Conservation (phyloP, 192 early-diverging fungal genomes). For the Rhizophagus clarus region DNA sequence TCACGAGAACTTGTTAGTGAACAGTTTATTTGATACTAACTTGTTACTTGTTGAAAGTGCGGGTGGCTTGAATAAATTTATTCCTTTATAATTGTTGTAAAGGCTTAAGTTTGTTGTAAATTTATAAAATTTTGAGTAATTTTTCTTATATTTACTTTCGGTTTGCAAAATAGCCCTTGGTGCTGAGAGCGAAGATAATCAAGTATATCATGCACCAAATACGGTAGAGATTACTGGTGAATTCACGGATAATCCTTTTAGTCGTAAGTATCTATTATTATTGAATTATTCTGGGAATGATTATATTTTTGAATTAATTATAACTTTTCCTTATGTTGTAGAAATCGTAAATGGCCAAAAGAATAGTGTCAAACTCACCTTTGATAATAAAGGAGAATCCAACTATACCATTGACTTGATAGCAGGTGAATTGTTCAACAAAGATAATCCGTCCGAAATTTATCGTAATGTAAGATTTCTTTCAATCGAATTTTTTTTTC, state of each 20-base stretch:
- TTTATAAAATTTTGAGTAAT: not conserved
- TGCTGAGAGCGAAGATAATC: not conserved
- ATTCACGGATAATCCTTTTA: slow-evolving; percentile 46
- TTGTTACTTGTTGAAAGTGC: not conserved
- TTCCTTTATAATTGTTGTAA: not conserved
- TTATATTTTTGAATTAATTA: not conserved
- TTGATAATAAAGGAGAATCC: slow-evolving; percentile 44
- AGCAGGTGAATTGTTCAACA: slow-evolving; percentile 36
- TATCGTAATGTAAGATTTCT: slow-evolving; percentile 44
- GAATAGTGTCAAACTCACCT: slow-evolving; percentile 40
- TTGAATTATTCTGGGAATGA: not conserved
- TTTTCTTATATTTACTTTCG: not conserved
- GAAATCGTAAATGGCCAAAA: slow-evolving; percentile 50
- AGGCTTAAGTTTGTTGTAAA: no score
- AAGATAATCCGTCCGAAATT: slow-evolving; percentile 37
- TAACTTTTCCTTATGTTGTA: slow-evolving; percentile 16
- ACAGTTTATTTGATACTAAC: not conserved
- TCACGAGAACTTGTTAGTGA: not conserved
- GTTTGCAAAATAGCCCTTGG: not conserved
- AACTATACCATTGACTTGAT: slow-evolving; percentile 38
- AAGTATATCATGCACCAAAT: not conserved
- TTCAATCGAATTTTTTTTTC: not conserved
- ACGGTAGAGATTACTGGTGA: slow-evolving; percentile 32
- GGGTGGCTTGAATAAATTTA: no score
- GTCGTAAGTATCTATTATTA: slow-evolving; percentile 36